Evolutionary conservation across 83 land plant species (phyloP).

Genomic region (Picea engelmannii): DNA sequence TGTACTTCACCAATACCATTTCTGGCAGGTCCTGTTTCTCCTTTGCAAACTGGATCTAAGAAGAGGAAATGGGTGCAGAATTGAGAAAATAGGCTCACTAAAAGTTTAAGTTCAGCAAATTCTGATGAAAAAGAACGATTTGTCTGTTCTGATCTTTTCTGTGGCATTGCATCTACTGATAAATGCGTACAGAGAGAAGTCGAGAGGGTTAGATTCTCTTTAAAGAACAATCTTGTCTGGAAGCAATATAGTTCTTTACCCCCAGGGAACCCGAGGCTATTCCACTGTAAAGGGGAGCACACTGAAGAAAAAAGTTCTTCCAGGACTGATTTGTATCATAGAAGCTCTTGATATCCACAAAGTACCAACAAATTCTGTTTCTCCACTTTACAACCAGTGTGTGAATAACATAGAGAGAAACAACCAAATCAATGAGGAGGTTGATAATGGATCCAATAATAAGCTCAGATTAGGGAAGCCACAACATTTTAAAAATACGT

Average conservation of each 20-base stretch:
- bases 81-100: not conserved
- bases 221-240: conserved; percentile 87
- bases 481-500: not conserved
- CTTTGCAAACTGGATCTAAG: conserved; percentile 11
- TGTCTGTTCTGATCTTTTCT: not conserved
- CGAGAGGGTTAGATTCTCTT: conserved; percentile 81
- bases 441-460: not conserved
- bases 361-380: not conserved
- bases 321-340: conserved; percentile 71
- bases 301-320: conserved; percentile 81
- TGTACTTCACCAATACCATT: not conserved
- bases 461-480: not conserved
- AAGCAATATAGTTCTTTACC: conserved; percentile 83
- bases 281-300: conserved; percentile 85
- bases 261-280: conserved; percentile 63
- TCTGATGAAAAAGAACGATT: not conserved
- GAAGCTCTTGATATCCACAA: not conserved
- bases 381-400: not conserved
- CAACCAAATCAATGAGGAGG: not conserved
- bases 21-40: conserved; percentile 13
- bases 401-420: not conserved
- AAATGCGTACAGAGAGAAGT: conserved; percentile 41
- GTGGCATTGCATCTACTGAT: conserved; percentile 1
- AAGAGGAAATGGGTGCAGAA: conserved; percentile 18
- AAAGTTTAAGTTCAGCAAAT: not conserved